Evolutionary conservation across 129 eudicot species (phyloP).

Genomic region (Calendula officinalis): DNA sequence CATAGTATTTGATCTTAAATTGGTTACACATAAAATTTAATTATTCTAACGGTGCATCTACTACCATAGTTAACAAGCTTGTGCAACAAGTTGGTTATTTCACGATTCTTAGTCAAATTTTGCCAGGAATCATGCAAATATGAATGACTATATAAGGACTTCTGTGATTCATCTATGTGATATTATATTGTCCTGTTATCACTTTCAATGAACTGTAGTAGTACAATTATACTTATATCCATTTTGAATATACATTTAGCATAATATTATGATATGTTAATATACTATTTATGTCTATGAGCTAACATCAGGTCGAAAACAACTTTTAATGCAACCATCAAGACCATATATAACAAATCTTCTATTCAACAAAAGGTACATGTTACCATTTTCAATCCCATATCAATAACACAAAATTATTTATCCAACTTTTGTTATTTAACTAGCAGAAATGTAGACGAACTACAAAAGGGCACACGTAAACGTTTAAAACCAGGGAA

Average conservation of each 20-base stretch:
- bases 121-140: too few species aligned
- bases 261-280: conserved; percentile 8
- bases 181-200: not conserved
- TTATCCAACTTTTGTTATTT: not conserved
- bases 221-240: not conserved
- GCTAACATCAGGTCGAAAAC: conserved; percentile 48
- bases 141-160: too few species aligned
- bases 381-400: not conserved
- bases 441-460: conserved; percentile 42
- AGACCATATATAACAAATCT: conserved; percentile 50
- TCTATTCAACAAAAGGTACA: conserved; percentile 65
- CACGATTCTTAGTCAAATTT: not conserved
- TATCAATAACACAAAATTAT: not conserved
- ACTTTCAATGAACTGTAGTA: not conserved
- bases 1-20: not conserved
- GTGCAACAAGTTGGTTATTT: not conserved
- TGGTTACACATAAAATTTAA: not conserved
- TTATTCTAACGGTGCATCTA: not conserved
- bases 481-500: conserved; percentile 69
- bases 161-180: not conserved
- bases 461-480: conserved; percentile 34
- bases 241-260: not conserved
- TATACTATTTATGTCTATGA: not conserved
- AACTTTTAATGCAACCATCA: conserved; percentile 45
- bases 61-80: not conserved